These are phyloP conservation scores for Lanzia echinophila DNA, from an alignment of 2,329 filamentous ascomycete genomes.

Conservation along the genomic window DNA sequence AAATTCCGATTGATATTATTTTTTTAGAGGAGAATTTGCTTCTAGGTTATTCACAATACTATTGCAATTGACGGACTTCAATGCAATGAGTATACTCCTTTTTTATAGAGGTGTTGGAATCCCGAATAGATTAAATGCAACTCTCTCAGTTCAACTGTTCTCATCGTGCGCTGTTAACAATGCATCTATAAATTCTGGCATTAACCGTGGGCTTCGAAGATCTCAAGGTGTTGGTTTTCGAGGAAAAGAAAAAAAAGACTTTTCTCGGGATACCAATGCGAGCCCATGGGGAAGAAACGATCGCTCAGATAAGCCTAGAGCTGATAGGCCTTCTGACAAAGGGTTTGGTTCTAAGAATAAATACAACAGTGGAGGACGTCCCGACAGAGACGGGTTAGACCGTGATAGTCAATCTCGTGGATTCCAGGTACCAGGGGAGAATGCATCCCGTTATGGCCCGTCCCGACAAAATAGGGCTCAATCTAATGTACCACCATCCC, in stretches of 20 bases:
- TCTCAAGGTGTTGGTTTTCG: slow-evolving; percentile 33
- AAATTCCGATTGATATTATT: too few relatives aligned
- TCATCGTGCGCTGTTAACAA: slow-evolving; percentile 28
- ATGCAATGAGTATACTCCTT: slow-evolving; percentile 22
- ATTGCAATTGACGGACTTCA: not conserved
- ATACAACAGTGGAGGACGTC: not conserved
- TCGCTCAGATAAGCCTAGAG: not conserved
- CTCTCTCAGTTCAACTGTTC: slow-evolving; percentile 4
- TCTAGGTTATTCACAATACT: too few relatives aligned
- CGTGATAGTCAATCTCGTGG: not conserved
- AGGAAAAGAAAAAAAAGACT: slow-evolving; percentile 14
- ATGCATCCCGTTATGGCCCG: not conserved
- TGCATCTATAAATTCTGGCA: slow-evolving; percentile 60
- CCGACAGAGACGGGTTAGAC: not conserved
- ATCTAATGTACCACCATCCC: too few relatives aligned
- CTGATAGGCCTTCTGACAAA: not conserved
- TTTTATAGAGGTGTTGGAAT: slow-evolving; percentile 12
- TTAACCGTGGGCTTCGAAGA: slow-evolving; percentile 57
- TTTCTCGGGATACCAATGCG: not conserved
- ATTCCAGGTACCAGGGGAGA: not conserved
- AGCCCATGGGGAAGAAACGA: too few relatives aligned
- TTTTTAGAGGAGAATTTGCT: too few relatives aligned
- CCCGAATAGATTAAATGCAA: slow-evolving; percentile 7
- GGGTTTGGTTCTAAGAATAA: not conserved
- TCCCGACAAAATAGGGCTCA: not conserved